A percentile compares a stretch with the other conserved stretches of the same genome.
Conservation (phyloP, 192 early-diverging fungal genomes). For the Dimargaris cristalligena region DNA sequence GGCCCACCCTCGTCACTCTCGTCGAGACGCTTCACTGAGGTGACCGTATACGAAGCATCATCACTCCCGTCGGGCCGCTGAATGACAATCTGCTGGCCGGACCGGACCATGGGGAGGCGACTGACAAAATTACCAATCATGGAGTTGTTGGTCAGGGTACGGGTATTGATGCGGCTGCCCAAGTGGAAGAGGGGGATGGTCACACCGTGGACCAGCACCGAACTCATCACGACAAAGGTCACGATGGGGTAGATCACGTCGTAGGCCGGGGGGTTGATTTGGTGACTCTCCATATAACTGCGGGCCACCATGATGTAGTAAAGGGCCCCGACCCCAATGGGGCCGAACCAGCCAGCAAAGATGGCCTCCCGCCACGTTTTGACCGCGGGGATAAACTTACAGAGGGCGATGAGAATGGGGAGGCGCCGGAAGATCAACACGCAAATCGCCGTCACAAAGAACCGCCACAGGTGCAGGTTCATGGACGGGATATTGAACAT, state of each 20-base stretch:
- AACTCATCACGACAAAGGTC: constrained; percentile 57
- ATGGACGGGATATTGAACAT: constrained; percentile 36
- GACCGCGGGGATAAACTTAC: constrained; percentile 49
- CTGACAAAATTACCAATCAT: constrained; percentile 1
- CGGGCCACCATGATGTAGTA: constrained; percentile 35
- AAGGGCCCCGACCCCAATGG: constrained; percentile 54
- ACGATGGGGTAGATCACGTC: constrained; percentile 39
- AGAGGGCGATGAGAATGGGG: constrained; percentile 44
- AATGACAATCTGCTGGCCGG: background rate
- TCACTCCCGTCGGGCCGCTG: constrained; percentile 7
- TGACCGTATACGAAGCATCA: background rate
- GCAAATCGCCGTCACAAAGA: constrained; percentile 37
- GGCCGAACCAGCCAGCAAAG: constrained; percentile 86
- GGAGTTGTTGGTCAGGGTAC: constrained; percentile 4
- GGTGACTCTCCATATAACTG: constrained; percentile 18
- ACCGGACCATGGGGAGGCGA: constrained; percentile 1
- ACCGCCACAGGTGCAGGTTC: constrained; percentile 45
- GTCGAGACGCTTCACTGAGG: background rate
- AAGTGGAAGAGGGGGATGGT: constrained; percentile 61
- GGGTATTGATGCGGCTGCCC: constrained; percentile 16
- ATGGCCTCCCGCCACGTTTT: constrained; percentile 54
- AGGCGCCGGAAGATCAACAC: constrained; percentile 58
- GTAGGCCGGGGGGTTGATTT: constrained; percentile 9
- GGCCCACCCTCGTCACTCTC: background rate
- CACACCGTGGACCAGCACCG: constrained; percentile 67